Conservation (phyloP, 495 filamentous ascomycete genomes). For the Aspergillus conjunctus region DNA sequence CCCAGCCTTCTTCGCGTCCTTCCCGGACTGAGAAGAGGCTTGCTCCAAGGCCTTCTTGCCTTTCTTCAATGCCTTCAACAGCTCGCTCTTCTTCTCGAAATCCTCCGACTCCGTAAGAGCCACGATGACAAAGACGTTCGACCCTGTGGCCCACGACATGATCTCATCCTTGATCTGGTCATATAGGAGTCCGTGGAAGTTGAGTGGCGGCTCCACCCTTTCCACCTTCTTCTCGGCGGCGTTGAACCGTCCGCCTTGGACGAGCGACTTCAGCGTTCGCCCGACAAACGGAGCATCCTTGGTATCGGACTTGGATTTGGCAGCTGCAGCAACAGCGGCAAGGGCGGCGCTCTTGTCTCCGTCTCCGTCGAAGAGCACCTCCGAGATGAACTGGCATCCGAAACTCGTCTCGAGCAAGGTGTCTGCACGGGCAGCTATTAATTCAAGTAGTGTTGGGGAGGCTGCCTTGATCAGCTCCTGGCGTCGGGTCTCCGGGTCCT, state of each 20-base stretch:
- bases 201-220: conserved; percentile 71
- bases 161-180: conserved; percentile 72
- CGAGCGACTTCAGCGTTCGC: conserved; percentile 87
- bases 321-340: conserved; percentile 68
- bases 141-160: conserved; percentile 82
- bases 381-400: conserved; percentile 82
- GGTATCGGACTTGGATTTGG: conserved; percentile 61
- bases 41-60: conserved; percentile 53
- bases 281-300: conserved; percentile 64
- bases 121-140: conserved; percentile 79
- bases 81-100: conserved; percentile 65
- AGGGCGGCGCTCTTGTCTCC: conserved; percentile 73
- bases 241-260: conserved; percentile 85
- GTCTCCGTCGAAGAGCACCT: conserved; percentile 74
- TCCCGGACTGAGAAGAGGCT: conserved; percentile 44
- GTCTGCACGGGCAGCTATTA: conserved; percentile 67
- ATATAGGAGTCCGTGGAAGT: conserved; percentile 78
- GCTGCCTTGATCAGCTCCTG: conserved; percentile 69
- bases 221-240: conserved; percentile 64
- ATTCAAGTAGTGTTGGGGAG: conserved; percentile 61
- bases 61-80: conserved; percentile 66
- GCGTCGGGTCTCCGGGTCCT: conserved; percentile 73
- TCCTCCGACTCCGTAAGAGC: conserved; percentile 76
- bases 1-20: conserved; percentile 41
- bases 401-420: conserved; percentile 72